Base-by-base conservation (phyloP, 106 monocot species). In the Amphibolis antarctica region DNA sequence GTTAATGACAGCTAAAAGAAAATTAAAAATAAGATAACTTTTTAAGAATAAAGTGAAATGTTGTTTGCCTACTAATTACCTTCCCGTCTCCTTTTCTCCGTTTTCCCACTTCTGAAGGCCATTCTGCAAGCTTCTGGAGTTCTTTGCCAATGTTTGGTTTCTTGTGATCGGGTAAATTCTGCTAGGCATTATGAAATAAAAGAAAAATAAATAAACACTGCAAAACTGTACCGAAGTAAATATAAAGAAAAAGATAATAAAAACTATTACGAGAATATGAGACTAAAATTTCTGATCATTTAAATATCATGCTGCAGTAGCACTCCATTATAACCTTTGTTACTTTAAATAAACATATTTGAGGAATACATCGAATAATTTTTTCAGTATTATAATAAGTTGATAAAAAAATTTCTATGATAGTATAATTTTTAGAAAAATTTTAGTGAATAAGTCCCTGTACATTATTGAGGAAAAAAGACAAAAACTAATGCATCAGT, bases 81-180 rank as follows among this genome's bases (percentile, higher is more conserved):
- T 24, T 55, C 21, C 25, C 24, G 25, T 26, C 13, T 55, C 25
- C 55, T 55, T 55, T 55, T 55, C 25, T 21, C 10, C 25, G 55
- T 26, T 55, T 55, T 55, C 6, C 13, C 10, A 55, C 55, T 26
- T 55, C 25, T 55, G 21, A 24, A 55, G 55, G 55, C 55, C 55
- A 55, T 26, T 24, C 5, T 24, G 55, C 55, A 21, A 55, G 55
- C 55, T 55, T 55, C 22, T 55, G 55, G 25, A 55, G 25, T 55
- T 55, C 55, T 55, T 55, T 23, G 55, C 23, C 10, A 22, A 55
- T 24, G 10, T 55, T 26, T 24, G 55, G 25, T 22, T 55, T 55
- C 55, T 55, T 55, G 5, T 55, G 21, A 10, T 55, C 55, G 25
- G 55, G 25, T 24, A 55, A 26, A 24, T 9, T 55, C 55, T 55